These are phyloP conservation scores for Alternaria alternata DNA, from an alignment of 2,329 filamentous ascomycete genomes.

Conservation along the genomic window DNA sequence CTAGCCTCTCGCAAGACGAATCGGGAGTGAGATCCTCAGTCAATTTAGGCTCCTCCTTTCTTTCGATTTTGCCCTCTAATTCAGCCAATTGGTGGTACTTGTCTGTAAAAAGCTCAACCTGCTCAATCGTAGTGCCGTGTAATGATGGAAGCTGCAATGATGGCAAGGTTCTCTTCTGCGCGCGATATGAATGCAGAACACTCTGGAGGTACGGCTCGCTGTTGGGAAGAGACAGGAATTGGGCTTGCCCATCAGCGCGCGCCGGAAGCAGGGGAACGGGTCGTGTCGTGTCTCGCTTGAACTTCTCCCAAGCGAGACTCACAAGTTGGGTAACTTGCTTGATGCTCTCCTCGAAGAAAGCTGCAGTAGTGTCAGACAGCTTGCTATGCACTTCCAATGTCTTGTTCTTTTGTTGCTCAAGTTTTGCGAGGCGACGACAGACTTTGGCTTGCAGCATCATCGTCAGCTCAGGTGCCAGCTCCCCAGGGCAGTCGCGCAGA, in stretches of 20 bases:
- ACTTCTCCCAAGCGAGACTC: conserved; percentile 25
- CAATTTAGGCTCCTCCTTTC: too few species aligned
- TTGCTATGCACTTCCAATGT: too few species aligned
- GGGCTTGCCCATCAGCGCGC: conserved; percentile 39
- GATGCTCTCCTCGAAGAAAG: conserved; percentile 32
- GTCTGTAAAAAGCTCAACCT: conserved; percentile 25
- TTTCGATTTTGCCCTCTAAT: too few species aligned
- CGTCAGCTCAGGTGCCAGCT: conserved; percentile 45
- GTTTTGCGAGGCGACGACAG: conserved; percentile 64
- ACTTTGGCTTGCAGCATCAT: conserved; percentile 60
- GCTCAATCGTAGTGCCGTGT: conserved; percentile 17
- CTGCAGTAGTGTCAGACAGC: too few species aligned
- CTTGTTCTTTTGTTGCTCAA: conserved; percentile 49
- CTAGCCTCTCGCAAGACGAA: too few species aligned
- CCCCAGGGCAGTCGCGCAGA: conserved; percentile 44
- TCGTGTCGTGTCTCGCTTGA: conserved; percentile 41
- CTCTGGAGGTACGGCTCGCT: conserved; percentile 25
- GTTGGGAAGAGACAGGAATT: conserved; percentile 29
- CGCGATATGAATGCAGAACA: conserved; percentile 17
- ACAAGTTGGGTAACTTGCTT: conserved; percentile 42
- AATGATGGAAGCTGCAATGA: conserved; percentile 16
- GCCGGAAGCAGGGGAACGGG: conserved; percentile 54
- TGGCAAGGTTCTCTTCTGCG: conserved; percentile 5
- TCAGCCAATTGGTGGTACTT: conserved; percentile 25
- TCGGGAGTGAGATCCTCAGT: too few species aligned